A percentile compares a stretch with the other conserved stretches of the same genome.
Conservation (phyloP, 129 eudicot species). For the Smallanthus sonchifolius region DNA sequence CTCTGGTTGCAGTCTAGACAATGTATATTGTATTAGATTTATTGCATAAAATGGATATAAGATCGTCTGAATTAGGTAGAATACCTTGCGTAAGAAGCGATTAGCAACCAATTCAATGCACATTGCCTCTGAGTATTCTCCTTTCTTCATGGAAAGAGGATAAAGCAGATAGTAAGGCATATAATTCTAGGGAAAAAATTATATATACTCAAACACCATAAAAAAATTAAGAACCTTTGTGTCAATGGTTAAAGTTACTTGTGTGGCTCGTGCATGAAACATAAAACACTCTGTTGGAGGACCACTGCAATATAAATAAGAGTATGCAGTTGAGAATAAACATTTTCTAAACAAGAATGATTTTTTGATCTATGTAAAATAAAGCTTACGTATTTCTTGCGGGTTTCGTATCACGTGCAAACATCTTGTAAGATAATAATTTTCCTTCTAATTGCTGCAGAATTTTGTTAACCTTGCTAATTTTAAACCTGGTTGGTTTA, state of each 20-base stretch:
- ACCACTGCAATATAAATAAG: constrained; percentile 53
- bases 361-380: background rate
- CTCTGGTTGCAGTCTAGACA: background rate
- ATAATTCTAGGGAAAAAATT: background rate
- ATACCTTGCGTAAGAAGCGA: constrained; percentile 93
- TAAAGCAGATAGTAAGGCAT: background rate
- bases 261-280: constrained; percentile 88
- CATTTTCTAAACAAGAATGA: background rate
- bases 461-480: constrained; percentile 65
- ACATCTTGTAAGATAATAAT: constrained; percentile 78
- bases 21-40: background rate
- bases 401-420: constrained; percentile 97
- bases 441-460: constrained; percentile 79
- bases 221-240: constrained; percentile 33
- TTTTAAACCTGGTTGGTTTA: constrained; percentile 57
- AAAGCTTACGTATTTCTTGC: constrained; percentile 72
- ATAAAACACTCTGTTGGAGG: constrained; percentile 97
- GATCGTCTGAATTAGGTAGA: constrained; percentile 1
- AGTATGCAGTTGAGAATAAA: background rate
- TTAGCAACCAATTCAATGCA: constrained; percentile 94
- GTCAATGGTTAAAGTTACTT: constrained; percentile 46
- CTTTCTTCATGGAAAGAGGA: constrained; percentile 40
- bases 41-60: background rate
- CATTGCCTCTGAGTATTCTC: constrained; percentile 48
- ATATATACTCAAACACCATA: background rate